Base-by-base conservation (phyloP, 1,139 yeast species). In the Wickerhamomyces sp. region DNA sequence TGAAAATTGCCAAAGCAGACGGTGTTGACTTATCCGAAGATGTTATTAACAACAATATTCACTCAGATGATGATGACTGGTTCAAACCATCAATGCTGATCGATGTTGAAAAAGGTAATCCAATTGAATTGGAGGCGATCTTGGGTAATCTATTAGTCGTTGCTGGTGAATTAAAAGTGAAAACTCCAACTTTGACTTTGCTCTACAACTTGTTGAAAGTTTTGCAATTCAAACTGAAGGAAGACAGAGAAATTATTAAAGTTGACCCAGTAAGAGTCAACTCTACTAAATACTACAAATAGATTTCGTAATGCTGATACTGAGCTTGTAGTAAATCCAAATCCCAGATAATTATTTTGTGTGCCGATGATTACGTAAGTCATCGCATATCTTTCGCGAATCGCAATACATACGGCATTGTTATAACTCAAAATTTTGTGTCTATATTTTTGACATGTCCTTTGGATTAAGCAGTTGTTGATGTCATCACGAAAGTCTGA, bases 21-120 rank as follows among this genome's bases (percentile, higher is more conserved):
- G 81, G 81, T 0, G 67, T 72, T 18, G 64, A 59, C 1, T 51
- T 77, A 35, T 69, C 70, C 2, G 56, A 48, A 5, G 63, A 53
- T 15, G 55, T 56, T 12, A 60, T 68, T 37, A 67, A 74, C 24
- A 43, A 48, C 28, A 65, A 67, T 39, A 47, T 70, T 36, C 79
- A 76, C 48, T 65, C 71, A 31, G 76, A 76, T 38, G 81, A 75
- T 50, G 80, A 79, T 0, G 61, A 65, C 33, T 76, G 70, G 55
- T 76, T 72, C 53, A 54, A 64, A 16, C 83, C 84, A 1, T 75
- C 81, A 3, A 78, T 78, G 83, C 62, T 68, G 42, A 72, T 76
- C 13, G 83, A 77, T 54, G 64, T 64, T 21, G 60, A 70, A 37
- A 74, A 75, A 49, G 68, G 69, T 3, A 77, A 76, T 47, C 68